These are phyloP conservation scores for Ophiostoma sp. DNA, from an alignment of 2,329 filamentous ascomycete genomes.

Conservation along the genomic window DNA sequence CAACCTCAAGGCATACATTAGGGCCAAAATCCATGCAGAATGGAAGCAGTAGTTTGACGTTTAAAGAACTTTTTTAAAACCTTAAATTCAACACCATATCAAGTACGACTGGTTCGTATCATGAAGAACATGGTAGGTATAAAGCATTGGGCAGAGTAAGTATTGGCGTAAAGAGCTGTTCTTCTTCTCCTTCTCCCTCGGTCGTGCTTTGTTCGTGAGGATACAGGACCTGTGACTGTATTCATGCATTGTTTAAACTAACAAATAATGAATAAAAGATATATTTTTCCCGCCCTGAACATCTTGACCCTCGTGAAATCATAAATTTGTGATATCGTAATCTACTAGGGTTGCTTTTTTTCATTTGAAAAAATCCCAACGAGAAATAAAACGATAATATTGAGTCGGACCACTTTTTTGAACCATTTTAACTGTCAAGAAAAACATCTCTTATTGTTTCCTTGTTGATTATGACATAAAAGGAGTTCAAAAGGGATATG, in stretches of 20 bases:
- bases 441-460: neutral
- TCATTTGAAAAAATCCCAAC: too few species aligned
- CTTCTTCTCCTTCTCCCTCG: neutral
- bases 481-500: neutral
- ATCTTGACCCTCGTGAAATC: too few species aligned
- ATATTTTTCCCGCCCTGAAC: too few species aligned
- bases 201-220: too few species aligned
- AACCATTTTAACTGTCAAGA: too few species aligned
- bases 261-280: too few species aligned
- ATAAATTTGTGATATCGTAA: too few species aligned
- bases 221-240: too few species aligned
- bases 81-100: neutral
- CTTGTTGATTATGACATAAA: neutral
- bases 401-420: too few species aligned
- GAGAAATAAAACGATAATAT: too few species aligned
- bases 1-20: neutral
- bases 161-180: neutral
- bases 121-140: neutral
- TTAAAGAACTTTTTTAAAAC: neutral
- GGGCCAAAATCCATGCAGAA: neutral
- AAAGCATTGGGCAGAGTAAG: neutral
- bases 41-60: neutral
- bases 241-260: too few species aligned
- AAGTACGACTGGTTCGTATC: neutral
- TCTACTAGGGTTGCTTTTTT: too few species aligned